These are phyloP conservation scores for Globisporangium abappressorium DNA, from an alignment of 352 stramenopile genomes.

Conservation along the genomic window DNA sequence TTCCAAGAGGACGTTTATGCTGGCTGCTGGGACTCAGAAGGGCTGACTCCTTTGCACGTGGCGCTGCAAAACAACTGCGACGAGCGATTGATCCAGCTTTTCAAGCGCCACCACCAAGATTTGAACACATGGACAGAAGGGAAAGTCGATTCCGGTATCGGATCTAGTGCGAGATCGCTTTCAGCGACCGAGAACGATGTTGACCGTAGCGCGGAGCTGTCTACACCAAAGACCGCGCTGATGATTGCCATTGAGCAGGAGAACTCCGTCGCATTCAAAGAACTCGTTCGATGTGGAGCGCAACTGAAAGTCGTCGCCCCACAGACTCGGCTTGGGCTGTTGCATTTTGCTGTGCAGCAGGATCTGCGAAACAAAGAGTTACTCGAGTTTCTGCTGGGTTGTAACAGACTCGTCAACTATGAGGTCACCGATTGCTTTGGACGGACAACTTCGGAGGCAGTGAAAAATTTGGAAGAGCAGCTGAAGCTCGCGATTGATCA, in stretches of 20 bases:
- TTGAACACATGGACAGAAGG: slow-evolving; percentile 67
- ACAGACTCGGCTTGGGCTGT: slow-evolving; percentile 39
- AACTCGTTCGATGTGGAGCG: slow-evolving; percentile 44
- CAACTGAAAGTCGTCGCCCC: slow-evolving; percentile 43
- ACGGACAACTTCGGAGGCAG: slow-evolving; percentile 30
- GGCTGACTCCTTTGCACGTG: slow-evolving; percentile 51
- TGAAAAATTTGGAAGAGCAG: slow-evolving; percentile 14
- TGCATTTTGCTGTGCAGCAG: slow-evolving; percentile 39
- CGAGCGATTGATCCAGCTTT: slow-evolving; percentile 39
- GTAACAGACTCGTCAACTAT: slow-evolving; percentile 11
- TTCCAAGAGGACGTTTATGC: slow-evolving; percentile 39
- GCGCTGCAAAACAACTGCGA: slow-evolving; percentile 44
- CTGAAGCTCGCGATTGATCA: slow-evolving; percentile 6
- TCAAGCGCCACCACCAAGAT: slow-evolving; percentile 46
- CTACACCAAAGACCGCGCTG: slow-evolving; percentile 37
- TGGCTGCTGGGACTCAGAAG: slow-evolving; percentile 50
- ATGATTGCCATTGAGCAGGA: slow-evolving; percentile 53
- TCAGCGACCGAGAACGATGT: neutral
- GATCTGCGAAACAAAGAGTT: slow-evolving; percentile 16
- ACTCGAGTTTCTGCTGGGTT: slow-evolving; percentile 13
- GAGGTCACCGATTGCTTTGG: slow-evolving; percentile 37
- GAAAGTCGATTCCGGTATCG: neutral
- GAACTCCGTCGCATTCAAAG: slow-evolving; percentile 45
- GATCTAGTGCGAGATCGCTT: neutral
- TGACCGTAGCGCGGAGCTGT: slow-evolving; percentile 5